Conservation (phyloP, 164 flowering plant species). For the Vitis rotundifolia region DNA sequence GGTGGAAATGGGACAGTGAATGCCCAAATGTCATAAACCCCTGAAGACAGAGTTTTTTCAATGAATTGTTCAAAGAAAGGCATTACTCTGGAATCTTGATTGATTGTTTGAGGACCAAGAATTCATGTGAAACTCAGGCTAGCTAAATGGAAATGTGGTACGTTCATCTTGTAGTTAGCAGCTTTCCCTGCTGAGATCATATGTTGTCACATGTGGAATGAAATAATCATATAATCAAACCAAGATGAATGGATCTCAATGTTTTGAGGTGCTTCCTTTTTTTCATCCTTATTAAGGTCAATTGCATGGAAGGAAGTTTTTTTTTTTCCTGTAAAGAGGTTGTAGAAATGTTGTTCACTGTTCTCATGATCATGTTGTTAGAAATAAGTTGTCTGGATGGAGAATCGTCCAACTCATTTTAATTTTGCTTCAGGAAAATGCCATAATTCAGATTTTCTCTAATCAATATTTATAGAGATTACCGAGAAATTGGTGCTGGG, state of each 20-base stretch:
- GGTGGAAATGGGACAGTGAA: slow-evolving; percentile 76
- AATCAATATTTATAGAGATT: no score
- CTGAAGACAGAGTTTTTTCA: slow-evolving; percentile 1
- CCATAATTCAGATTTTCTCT: no score
- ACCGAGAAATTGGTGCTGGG: no score
- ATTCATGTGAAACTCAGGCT: neutral
- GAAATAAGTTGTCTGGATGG: no score
- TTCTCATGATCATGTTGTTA: no score
- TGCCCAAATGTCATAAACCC: slow-evolving; percentile 1
- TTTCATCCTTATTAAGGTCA: neutral
- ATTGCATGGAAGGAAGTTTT: no score
- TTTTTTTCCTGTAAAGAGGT: no score
- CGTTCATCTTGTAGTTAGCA: neutral
- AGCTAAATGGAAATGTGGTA: neutral
- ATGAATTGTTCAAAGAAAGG: neutral
- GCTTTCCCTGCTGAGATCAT: neutral
- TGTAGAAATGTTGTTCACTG: no score
- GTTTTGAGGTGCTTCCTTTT: neutral
- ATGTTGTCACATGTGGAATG: slow-evolving; percentile 2
- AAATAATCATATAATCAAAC: neutral
- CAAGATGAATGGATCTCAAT: neutral
- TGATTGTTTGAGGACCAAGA: neutral
- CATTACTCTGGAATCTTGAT: neutral
- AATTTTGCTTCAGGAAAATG: no score
- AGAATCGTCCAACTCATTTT: no score